Evolutionary conservation across 805 yeast genomes (phyloP), one percentile per base, ranked within the genome.

Genomic region (Candida bentonensis): DNA sequence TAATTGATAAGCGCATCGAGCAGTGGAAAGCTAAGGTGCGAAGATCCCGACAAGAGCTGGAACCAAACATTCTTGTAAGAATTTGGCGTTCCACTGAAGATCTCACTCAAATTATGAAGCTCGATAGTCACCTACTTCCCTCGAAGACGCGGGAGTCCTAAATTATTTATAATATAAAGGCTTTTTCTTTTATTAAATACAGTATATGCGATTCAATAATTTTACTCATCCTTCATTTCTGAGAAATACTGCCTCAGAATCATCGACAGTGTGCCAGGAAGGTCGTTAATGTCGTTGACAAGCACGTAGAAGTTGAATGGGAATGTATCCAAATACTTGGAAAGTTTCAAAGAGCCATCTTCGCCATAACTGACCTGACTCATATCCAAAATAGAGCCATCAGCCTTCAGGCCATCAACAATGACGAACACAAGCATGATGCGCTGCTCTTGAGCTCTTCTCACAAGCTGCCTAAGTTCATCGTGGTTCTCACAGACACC

Each of bases 401-500:
- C 55, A 44, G 59, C 60, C 28, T 83, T 76, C 50, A 89, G 78
- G 17, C 96, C 95, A 62, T 92, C 97, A 43, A 94, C 79, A 25
- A 92, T 75, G 21, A 92, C 95, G 66, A 92, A 92, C 33, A 92
- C 97, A 48, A 92, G 68, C 96, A 94, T 87, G 48, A 92, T 81
- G 56, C 79, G 81, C 53, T 85, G 84, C 54, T 92, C 97, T 53
- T 95, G 73, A 1, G 97, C 97, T 51, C 76, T 76, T 54, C 98
- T 79, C 3, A 89, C 96, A 53, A 92, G 70, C 50, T 89, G 71
- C 51, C 82, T 78, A 42, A 92, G 69, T 0, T 82, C 76, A 23
- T 73, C 87, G 60, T 92, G 98, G 60, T 88, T 94, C 62, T 92
- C 99, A 59, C 96, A 87, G 41, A 92, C 85, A 64, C 99, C 99